A percentile compares a stretch with the other conserved stretches of the same genome.
Evolutionary conservation across 495 filamentous ascomycete species (phyloP).

Genomic region (Cairneyella variabilis): DNA sequence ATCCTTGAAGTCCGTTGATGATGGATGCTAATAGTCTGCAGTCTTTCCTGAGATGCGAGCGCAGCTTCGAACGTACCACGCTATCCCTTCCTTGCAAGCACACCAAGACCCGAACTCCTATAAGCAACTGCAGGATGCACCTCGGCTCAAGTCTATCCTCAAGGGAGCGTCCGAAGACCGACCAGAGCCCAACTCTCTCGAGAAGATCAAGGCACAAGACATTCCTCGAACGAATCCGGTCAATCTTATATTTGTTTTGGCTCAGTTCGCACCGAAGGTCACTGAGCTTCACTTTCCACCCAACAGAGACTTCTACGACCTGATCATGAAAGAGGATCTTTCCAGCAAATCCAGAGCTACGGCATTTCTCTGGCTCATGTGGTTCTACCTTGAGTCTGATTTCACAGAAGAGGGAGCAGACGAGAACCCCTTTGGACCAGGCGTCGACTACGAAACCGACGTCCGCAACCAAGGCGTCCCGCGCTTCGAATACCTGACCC

Average conservation of each 20-base stretch:
- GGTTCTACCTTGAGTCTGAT: slow-evolving; percentile 98
- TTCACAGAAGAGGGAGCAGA: slow-evolving; percentile 77
- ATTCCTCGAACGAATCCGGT: slow-evolving; percentile 93
- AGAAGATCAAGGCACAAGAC: slow-evolving; percentile 64
- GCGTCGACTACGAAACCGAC: slow-evolving; percentile 58
- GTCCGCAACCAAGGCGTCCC: slow-evolving; percentile 77
- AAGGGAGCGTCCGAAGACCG: slow-evolving; percentile 95
- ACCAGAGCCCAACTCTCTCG: slow-evolving; percentile 79
- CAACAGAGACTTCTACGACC: slow-evolving; percentile 87
- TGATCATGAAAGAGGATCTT: slow-evolving; percentile 84
- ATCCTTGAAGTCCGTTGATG: slow-evolving; percentile 1
- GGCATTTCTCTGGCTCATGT: slow-evolving; percentile 97
- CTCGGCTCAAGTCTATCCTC: slow-evolving; percentile 91
- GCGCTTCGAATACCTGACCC: slow-evolving; percentile 67
- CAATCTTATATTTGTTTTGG: slow-evolving; percentile 92
- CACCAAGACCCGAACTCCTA: slow-evolving; percentile 93
- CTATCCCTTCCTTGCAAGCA: slow-evolving; percentile 93
- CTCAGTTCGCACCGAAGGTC: slow-evolving; percentile 84
- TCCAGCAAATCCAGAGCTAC: slow-evolving; percentile 80
- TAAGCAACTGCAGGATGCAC: slow-evolving; percentile 96
- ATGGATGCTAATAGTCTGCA: slow-evolving; percentile 38
- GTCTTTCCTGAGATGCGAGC: slow-evolving; percentile 99
- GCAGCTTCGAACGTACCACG: slow-evolving; percentile 95
- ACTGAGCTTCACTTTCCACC: slow-evolving; percentile 90
- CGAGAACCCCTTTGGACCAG: slow-evolving; percentile 86